Percentiles rank a stretch among this genome's conserved stretches.
Evolutionary conservation across 1,284 basidiomycete genomes (phyloP).

Genomic region (Sphagnurus paluster): DNA sequence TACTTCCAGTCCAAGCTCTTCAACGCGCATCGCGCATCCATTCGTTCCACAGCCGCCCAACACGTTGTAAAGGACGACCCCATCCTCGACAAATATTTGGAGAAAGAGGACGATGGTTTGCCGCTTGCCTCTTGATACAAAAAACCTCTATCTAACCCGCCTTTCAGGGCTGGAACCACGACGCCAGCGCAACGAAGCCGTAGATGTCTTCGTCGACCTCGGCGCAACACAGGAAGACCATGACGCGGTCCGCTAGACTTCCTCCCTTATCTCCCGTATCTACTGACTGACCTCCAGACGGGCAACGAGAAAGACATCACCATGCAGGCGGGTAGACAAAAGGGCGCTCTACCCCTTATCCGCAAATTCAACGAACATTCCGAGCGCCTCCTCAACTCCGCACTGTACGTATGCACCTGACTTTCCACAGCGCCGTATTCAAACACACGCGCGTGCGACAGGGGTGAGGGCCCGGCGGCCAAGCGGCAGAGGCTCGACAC

Average conservation of each 20-base stretch:
- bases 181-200: conserved; percentile 61
- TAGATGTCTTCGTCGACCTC: conserved; percentile 84
- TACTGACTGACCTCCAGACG: conserved; percentile 47
- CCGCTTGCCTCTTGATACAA: conserved; percentile 6
- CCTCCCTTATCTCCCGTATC: not conserved
- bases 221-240: conserved; percentile 93
- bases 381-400: conserved; percentile 80
- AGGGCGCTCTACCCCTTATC: conserved; percentile 88
- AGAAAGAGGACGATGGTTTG: conserved; percentile 91
- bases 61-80: conserved; percentile 89
- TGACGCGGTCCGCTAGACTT: conserved; percentile 57
- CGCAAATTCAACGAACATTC: conserved; percentile 98
- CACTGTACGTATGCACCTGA: conserved; percentile 49
- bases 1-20: conserved; percentile 97
- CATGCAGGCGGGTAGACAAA: conserved; percentile 93
- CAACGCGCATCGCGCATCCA: conserved; percentile 91
- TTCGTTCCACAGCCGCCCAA: conserved; percentile 81
- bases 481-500: conserved; percentile 60
- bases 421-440: not conserved
- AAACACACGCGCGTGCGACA: conserved; percentile 24
- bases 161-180: conserved; percentile 82
- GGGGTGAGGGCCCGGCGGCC: conserved; percentile 54
- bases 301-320: conserved; percentile 90
- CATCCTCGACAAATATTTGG: conserved; percentile 94
- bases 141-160: conserved; percentile 2